phyloP scores from a whole-genome alignment of 352 stramenopile genomes.

The Globisporangium canariense region DNA sequence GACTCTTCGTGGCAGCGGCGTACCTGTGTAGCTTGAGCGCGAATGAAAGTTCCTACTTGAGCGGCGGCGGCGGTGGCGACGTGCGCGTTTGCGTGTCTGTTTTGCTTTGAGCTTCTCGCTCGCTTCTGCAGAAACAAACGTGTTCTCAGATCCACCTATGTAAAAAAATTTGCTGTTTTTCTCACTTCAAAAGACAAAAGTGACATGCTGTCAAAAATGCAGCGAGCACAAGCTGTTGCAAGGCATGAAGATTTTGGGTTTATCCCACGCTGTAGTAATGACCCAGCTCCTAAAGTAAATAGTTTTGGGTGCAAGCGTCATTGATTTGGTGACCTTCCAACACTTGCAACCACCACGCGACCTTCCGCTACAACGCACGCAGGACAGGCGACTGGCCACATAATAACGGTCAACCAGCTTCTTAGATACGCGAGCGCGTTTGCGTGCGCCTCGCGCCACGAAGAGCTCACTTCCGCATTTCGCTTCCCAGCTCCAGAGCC shows the following conservation, averaged over 20 bases:
- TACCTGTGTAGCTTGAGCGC: conserved; percentile 1
- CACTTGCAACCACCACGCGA: too few relatives aligned
- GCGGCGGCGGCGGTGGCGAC: too few relatives aligned
- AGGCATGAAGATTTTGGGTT: too few relatives aligned
- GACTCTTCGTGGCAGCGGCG: not conserved
- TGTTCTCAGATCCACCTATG: conserved; percentile 1
- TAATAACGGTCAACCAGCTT: conserved; percentile 4
- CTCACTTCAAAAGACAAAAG: too few relatives aligned
- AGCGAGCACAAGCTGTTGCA: too few relatives aligned
- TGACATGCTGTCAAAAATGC: too few relatives aligned
- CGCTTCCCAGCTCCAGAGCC: not conserved
- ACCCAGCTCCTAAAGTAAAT: too few relatives aligned
- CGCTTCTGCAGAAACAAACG: conserved; percentile 2
- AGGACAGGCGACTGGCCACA: not conserved
- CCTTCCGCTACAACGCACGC: not conserved
- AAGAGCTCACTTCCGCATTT: conserved; percentile 14
- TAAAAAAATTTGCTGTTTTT: too few relatives aligned
- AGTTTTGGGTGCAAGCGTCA: too few relatives aligned
- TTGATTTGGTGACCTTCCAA: not conserved
- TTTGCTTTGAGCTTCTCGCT: conserved; percentile 3
- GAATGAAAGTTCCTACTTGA: not conserved
- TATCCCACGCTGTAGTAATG: too few relatives aligned
- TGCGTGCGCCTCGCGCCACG: not conserved
- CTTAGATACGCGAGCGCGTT: not conserved
- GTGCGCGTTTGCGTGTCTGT: not conserved